phyloP scores from a whole-genome alignment of 129 eudicot species.

The Smallanthus sonchifolius region DNA sequence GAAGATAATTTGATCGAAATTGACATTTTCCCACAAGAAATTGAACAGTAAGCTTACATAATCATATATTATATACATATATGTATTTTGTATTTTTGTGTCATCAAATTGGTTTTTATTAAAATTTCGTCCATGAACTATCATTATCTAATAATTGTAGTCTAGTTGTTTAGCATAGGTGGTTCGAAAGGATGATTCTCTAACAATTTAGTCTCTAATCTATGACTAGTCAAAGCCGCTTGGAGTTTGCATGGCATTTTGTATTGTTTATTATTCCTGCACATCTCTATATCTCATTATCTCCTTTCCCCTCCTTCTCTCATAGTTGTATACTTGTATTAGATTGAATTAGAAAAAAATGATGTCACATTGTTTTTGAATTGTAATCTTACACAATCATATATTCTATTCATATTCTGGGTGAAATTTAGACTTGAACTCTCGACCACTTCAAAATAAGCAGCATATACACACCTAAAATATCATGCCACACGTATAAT shows the following conservation, averaged over 20 bases:
- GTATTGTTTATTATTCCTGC: no score
- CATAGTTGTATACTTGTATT: no score
- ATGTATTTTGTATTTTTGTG: not conserved
- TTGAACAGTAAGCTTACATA: constrained; percentile 13
- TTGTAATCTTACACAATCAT: no score
- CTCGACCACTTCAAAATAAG: no score
- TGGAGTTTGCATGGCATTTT: not conserved
- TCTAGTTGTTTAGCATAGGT: not conserved
- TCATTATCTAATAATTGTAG: not conserved
- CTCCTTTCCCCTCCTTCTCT: no score
- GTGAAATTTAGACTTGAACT: no score
- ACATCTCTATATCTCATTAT: no score
- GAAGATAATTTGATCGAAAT: constrained; percentile 89
- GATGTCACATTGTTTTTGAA: no score
- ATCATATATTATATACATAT: not conserved
- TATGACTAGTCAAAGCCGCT: not conserved
- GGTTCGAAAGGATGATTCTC: not conserved
- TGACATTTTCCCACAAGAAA: constrained; percentile 40
- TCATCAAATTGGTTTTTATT: not conserved
- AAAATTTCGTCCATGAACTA: not conserved
- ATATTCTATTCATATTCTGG: no score
- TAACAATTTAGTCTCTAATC: not conserved
- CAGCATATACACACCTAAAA: no score
- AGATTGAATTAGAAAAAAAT: no score
- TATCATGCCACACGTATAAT: no score